phyloP scores from a whole-genome alignment of 305 asterid genomes.

The Plantago coronopus region DNA sequence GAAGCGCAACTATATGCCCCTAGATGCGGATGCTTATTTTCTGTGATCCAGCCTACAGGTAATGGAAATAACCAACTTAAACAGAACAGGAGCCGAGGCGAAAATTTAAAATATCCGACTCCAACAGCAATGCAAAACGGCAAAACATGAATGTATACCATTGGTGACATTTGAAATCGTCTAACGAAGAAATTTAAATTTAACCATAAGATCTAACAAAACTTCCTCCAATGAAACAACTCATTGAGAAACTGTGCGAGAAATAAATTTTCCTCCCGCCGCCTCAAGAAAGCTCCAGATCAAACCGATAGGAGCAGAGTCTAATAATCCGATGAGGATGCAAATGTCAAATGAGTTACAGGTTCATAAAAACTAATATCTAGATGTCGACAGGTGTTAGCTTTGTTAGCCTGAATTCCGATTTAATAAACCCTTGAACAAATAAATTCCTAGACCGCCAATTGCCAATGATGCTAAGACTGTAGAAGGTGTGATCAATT shows the following conservation, averaged over 20 bases:
- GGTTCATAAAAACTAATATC: not conserved
- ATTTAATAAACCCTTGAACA: constrained; percentile 37
- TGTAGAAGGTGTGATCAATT: constrained; percentile 17
- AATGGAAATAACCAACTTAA: too few relatives aligned
- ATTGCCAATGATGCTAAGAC: constrained; percentile 43
- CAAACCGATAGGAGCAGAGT: constrained; percentile 18
- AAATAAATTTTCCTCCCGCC: constrained; percentile 5
- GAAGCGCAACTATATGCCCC: too few relatives aligned
- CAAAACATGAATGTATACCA: not conserved
- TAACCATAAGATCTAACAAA: constrained; percentile 5
- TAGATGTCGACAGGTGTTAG: constrained; percentile 13
- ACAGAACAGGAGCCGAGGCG: too few relatives aligned
- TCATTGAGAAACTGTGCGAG: constrained; percentile 15
- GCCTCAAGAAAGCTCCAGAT: constrained; percentile 10
- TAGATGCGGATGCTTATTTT: too few relatives aligned
- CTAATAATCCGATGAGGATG: constrained; percentile 31
- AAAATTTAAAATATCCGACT: too few relatives aligned
- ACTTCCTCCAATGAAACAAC: constrained; percentile 19
- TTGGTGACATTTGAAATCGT: too few relatives aligned
- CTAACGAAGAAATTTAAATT: not conserved
- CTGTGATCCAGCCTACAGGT: too few relatives aligned
- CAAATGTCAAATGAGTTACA: constrained; percentile 3
- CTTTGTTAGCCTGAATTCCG: constrained; percentile 22
- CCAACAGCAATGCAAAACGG: not conserved
- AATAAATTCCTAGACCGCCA: constrained; percentile 44